A percentile compares a stretch with the other conserved stretches of the same genome.
These are phyloP conservation scores for Spinacia oleracea DNA, from an alignment of 179 eudicot species.

Conservation along the genomic window DNA sequence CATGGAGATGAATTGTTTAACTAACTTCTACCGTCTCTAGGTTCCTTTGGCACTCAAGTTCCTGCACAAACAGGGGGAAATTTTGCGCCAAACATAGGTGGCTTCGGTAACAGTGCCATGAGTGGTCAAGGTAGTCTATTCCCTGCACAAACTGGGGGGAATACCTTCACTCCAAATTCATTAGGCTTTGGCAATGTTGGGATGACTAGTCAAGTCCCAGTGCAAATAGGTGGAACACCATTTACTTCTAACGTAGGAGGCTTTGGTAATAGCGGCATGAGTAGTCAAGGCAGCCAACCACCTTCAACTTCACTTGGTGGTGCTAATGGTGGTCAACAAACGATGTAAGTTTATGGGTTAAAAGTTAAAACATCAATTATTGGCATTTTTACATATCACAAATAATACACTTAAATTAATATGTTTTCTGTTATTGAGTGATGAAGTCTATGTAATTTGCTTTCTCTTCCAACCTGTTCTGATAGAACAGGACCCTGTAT, in stretches of 20 bases:
- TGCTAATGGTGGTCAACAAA: constrained; percentile 29
- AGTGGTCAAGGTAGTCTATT: constrained; percentile 12
- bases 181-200: neutral
- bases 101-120: constrained; percentile 20
- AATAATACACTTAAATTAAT: neutral
- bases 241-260: constrained; percentile 31
- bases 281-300: constrained; percentile 31
- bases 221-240: constrained; percentile 22
- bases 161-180: neutral
- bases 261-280: constrained; percentile 37
- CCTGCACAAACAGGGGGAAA: constrained; percentile 44
- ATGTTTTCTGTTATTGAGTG: neutral
- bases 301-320: constrained; percentile 31
- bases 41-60: constrained; percentile 48
- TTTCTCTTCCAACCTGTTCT: neutral
- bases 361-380: neutral
- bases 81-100: constrained; percentile 9
- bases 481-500: neutral
- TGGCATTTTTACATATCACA: neutral
- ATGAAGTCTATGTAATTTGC: neutral
- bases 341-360: constrained; percentile 38
- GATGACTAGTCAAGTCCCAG: constrained; percentile 9
- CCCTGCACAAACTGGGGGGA: constrained; percentile 7
- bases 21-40: constrained; percentile 22
- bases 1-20: neutral